Percentiles rank a stretch among this genome's conserved stretches.
phyloP scores from a whole-genome alignment of 202 grass and related monocot genomes.

The Panicum hallii region DNA sequence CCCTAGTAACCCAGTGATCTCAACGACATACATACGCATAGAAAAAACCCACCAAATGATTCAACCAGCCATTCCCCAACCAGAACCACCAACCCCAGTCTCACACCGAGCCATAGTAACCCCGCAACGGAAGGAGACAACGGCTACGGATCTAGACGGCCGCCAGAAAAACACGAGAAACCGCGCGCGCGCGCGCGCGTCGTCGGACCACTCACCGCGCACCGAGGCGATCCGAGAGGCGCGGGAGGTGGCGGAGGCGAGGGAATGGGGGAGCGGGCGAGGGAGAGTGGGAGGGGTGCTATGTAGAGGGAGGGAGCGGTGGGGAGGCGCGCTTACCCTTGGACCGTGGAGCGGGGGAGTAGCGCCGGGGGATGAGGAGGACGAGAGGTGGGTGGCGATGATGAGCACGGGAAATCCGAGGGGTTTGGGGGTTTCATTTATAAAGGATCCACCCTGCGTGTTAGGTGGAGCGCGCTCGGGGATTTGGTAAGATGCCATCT shows the following conservation, averaged over 20 bases:
- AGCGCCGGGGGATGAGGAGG: conserved; percentile 40
- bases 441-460: conserved; percentile 35
- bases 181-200: not conserved
- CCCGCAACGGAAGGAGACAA: not conserved
- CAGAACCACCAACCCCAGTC: not conserved
- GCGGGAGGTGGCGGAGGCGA: not conserved
- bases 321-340: conserved; percentile 62
- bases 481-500: conserved; percentile 16
- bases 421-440: conserved; percentile 56
- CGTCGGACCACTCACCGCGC: conserved; percentile 21
- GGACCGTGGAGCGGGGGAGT: conserved; percentile 50
- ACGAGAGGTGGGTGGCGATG: conserved; percentile 28
- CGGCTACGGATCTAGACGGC: not conserved
- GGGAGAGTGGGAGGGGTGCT: not conserved
- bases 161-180: not conserved
- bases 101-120: not conserved
- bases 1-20: not conserved
- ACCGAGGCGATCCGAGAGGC: conserved; percentile 10
- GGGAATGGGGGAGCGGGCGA: conserved; percentile 1
- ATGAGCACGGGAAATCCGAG: conserved; percentile 48
- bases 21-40: not conserved
- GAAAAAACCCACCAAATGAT: not conserved
- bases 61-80: not conserved
- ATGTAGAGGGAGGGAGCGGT: conserved; percentile 28
- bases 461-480: not conserved